These are phyloP conservation scores for Arthromyces matolae DNA, from an alignment of 768 basidiomycete genomes.

Conservation along the genomic window DNA sequence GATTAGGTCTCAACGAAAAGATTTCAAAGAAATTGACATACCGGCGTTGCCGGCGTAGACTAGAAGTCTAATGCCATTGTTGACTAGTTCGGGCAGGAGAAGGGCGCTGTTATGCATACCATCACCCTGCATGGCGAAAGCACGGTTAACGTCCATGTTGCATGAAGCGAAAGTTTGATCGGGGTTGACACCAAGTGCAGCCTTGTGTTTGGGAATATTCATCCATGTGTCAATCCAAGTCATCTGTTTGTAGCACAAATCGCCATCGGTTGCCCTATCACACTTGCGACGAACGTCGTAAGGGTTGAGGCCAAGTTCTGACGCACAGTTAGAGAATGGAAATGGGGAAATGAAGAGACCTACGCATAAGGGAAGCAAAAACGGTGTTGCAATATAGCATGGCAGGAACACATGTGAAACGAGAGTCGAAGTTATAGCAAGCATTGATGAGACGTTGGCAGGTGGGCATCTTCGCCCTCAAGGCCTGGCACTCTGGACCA, in stretches of 20 bases:
- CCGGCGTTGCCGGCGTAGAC: constrained; percentile 88
- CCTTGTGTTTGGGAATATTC: constrained; percentile 75
- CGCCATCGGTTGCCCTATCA: constrained; percentile 65
- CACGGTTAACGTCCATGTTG: constrained; percentile 77
- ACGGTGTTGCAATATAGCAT: constrained; percentile 78
- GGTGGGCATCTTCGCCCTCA: constrained; percentile 62
- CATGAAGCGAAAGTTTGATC: constrained; percentile 62
- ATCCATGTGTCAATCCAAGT: constrained; percentile 86
- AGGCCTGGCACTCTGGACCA: constrained; percentile 59
- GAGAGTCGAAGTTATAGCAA: constrained; percentile 62
- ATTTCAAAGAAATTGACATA: constrained; percentile 27
- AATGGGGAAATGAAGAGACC: constrained; percentile 21
- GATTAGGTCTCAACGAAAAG: background rate
- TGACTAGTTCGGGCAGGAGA: constrained; percentile 76
- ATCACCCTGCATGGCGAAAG: constrained; percentile 81
- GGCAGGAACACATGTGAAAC: constrained; percentile 71
- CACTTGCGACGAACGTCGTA: constrained; percentile 84
- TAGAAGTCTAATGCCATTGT: constrained; percentile 78
- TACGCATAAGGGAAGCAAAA: constrained; percentile 66
- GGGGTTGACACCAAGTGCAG: constrained; percentile 70
- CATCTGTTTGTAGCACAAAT: constrained; percentile 78
- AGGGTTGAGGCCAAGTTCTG: constrained; percentile 76
- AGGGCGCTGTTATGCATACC: constrained; percentile 78
- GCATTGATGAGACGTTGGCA: constrained; percentile 71
- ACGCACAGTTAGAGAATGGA: background rate